Evolutionary conservation across 805 yeast genomes (phyloP).

Genomic region (Babjeviella inositovora): DNA sequence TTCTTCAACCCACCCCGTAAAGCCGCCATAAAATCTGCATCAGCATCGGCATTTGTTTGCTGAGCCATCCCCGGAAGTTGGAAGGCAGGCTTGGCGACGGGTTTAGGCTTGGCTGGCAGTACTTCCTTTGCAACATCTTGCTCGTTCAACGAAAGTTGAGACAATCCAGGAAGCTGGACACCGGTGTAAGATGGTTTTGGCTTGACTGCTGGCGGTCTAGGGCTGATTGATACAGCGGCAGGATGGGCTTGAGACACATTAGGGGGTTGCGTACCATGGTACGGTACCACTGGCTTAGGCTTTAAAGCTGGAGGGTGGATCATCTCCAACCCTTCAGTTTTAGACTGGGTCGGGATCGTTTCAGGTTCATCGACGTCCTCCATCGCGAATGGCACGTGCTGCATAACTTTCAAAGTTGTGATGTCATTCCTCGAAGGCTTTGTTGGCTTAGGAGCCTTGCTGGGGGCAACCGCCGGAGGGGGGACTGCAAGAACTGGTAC

Average conservation of each 20-base stretch:
- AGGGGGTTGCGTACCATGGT: background rate
- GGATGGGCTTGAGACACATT: background rate
- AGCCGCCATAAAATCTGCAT: slow-evolving; percentile 3
- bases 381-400: no score
- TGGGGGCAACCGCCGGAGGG: slow-evolving; percentile 10
- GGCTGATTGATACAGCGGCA: slow-evolving; percentile 1
- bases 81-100: slow-evolving; percentile 1
- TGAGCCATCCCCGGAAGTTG: background rate
- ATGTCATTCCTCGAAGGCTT: no score
- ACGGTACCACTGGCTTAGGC: slow-evolving; percentile 1
- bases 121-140: no score
- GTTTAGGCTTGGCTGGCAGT: slow-evolving; percentile 6
- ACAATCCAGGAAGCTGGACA: no score
- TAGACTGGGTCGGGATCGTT: slow-evolving; percentile 1
- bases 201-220: slow-evolving; percentile 10
- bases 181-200: no score
- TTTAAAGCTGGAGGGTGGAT: background rate
- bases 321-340: background rate
- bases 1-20: slow-evolving; percentile 5
- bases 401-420: no score
- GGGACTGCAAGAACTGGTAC: slow-evolving; percentile 4
- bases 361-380: slow-evolving; percentile 1
- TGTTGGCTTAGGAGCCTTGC: slow-evolving; percentile 4
- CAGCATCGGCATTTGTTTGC: slow-evolving; percentile 1
- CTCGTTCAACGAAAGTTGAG: no score